These are phyloP conservation scores for Neofusicoccum ribis DNA, from an alignment of 2,329 filamentous ascomycete species.

Conservation along the genomic window DNA sequence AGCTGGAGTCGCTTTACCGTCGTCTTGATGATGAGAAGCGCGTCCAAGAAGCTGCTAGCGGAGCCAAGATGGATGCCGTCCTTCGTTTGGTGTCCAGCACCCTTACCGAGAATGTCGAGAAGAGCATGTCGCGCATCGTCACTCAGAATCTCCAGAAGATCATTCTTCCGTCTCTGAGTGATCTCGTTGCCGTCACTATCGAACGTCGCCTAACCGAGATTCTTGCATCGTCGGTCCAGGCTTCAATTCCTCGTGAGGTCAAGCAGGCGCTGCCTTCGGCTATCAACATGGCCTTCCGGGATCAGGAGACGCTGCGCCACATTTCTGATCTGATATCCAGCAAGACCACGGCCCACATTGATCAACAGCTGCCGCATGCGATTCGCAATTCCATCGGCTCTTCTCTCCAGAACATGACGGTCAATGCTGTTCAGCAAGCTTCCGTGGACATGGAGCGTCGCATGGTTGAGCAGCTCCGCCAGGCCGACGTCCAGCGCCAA, in stretches of 20 bases:
- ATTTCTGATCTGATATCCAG: constrained; percentile 72
- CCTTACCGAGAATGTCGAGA: constrained; percentile 70
- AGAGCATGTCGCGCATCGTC: constrained; percentile 75
- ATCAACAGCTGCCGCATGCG: constrained; percentile 65
- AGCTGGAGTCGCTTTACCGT: constrained; percentile 58
- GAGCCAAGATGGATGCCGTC: constrained; percentile 68
- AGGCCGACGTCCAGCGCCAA: constrained; percentile 53
- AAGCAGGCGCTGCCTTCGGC: constrained; percentile 68
- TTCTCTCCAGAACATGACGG: constrained; percentile 63
- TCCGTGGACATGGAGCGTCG: constrained; percentile 67
- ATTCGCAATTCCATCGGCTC: constrained; percentile 65
- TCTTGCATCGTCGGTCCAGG: constrained; percentile 66
- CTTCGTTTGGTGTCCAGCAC: constrained; percentile 68
- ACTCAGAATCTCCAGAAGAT: constrained; percentile 71
- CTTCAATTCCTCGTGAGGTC: constrained; percentile 70
- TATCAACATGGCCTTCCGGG: constrained; percentile 68
- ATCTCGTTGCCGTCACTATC: constrained; percentile 66
- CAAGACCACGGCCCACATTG: constrained; percentile 66
- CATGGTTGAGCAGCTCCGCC: constrained; percentile 52
- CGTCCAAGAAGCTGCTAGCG: constrained; percentile 61
- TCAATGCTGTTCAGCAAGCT: constrained; percentile 67
- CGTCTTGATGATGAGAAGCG: constrained; percentile 70
- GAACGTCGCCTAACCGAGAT: constrained; percentile 70
- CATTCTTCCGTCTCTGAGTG: constrained; percentile 73
- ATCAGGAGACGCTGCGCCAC: constrained; percentile 69